Evolutionary conservation across 176 grass and related monocot genomes (phyloP).

Genomic region (Elaeis guineensis): DNA sequence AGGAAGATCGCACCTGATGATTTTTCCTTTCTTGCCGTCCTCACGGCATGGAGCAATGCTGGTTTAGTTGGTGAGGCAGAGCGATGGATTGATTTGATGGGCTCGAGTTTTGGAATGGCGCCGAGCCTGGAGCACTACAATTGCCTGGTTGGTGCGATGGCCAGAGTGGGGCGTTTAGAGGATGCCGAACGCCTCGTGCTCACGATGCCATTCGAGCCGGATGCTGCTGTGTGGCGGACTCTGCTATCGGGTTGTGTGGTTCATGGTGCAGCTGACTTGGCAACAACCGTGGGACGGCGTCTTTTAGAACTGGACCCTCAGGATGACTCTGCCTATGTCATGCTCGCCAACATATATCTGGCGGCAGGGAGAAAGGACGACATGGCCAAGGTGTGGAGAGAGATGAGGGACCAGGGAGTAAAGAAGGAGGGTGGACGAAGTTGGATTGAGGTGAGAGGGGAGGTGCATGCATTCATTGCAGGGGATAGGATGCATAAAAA

Average conservation of each 20-base stretch:
- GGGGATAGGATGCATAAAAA: slow-evolving; percentile 28
- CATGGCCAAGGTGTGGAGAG: slow-evolving; percentile 27
- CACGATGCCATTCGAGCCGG: slow-evolving; percentile 33
- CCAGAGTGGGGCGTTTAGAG: slow-evolving; percentile 22
- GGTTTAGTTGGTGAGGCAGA: slow-evolving; percentile 19
- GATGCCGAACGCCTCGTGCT: slow-evolving; percentile 21
- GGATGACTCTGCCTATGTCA: slow-evolving; percentile 34
- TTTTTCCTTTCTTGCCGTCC: slow-evolving; percentile 31
- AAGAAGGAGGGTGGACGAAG: slow-evolving; percentile 51
- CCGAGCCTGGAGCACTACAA: slow-evolving; percentile 43
- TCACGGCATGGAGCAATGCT: slow-evolving; percentile 40
- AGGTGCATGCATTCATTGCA: slow-evolving; percentile 36
- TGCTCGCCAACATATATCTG: slow-evolving; percentile 39
- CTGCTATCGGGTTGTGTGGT: slow-evolving; percentile 31
- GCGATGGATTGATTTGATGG: slow-evolving; percentile 34
- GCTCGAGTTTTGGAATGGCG: slow-evolving; percentile 10
- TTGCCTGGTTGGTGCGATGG: slow-evolving; percentile 35
- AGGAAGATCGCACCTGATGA: slow-evolving; percentile 13
- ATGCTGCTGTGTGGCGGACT: slow-evolving; percentile 36
- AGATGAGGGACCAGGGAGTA: slow-evolving; percentile 35
- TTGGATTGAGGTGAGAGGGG: slow-evolving; percentile 42
- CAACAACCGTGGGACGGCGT: slow-evolving; percentile 5
- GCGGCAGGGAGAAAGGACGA: slow-evolving; percentile 29
- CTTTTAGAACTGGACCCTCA: slow-evolving; percentile 28
- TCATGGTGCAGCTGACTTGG: slow-evolving; percentile 26